These are phyloP conservation scores for Petrea volubilis DNA, from an alignment of 257 asterid genomes.

Conservation along the genomic window DNA sequence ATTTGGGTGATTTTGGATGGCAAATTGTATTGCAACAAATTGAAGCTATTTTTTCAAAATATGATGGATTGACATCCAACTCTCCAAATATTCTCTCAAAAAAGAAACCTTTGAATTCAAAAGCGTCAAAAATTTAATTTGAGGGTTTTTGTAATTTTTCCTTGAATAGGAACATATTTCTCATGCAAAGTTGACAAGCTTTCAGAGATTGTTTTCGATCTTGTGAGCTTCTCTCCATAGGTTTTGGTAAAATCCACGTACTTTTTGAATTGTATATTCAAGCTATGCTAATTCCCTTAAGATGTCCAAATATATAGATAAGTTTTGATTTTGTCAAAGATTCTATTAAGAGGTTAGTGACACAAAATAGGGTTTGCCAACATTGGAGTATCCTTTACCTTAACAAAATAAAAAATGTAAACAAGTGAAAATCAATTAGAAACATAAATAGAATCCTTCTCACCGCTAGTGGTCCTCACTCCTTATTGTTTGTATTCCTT, in stretches of 20 bases:
- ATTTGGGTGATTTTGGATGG: background rate
- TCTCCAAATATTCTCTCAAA: background rate
- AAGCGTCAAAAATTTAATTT: background rate
- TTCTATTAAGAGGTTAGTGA: background rate
- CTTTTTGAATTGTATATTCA: background rate
- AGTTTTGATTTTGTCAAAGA: no score
- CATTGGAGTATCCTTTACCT: background rate
- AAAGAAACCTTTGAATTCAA: background rate
- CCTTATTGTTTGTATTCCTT: no score
- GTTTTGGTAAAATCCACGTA: background rate
- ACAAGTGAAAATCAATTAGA: no score
- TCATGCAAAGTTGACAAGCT: no score
- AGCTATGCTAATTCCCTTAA: background rate
- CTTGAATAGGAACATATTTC: no score
- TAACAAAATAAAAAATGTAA: no score
- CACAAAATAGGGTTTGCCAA: background rate
- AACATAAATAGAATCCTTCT: no score
- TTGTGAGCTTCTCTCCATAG: no score
- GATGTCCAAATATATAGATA: no score
- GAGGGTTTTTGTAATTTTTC: no score
- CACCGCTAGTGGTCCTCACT: no score
- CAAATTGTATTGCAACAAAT: background rate
- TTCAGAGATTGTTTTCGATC: no score
- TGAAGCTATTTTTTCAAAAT: background rate
- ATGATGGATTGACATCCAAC: background rate